Conservation (phyloP, 306 rosid species). For the Astragalus glycyphyllos region DNA sequence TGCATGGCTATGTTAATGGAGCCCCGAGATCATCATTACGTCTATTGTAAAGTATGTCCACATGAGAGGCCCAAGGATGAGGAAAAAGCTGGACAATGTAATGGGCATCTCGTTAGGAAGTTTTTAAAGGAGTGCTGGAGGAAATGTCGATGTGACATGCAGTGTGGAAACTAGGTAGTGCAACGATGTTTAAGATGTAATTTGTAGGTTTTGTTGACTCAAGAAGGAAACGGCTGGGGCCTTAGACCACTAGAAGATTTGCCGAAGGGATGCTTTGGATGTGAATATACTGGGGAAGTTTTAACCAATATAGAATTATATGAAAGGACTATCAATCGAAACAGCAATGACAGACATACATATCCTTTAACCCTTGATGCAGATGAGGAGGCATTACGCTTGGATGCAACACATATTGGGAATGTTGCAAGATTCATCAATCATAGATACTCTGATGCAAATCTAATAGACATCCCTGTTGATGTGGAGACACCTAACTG, state of each 20-base stretch:
- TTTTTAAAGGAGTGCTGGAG: conserved; percentile 97
- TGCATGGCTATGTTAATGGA: too few species aligned
- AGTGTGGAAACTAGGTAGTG: conserved; percentile 88
- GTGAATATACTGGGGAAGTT: conserved; percentile 90
- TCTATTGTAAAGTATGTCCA: conserved; percentile 82
- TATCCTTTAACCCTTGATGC: conserved; percentile 93
- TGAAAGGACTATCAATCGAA: conserved; percentile 55
- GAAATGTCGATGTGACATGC: conserved; percentile 89
- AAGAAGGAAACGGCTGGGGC: conserved; percentile 92
- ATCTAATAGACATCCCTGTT: conserved; percentile 81
- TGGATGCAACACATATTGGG: conserved; percentile 87
- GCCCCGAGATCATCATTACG: conserved; percentile 47
- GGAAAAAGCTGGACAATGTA: conserved; percentile 60
- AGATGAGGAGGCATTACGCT: conserved; percentile 90
- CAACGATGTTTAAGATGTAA: conserved; percentile 81
- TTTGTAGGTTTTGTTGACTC: conserved; percentile 73
- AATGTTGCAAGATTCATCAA: conserved; percentile 95
- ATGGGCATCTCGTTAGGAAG: conserved; percentile 76
- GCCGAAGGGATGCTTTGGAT: conserved; percentile 78
- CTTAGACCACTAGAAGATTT: conserved; percentile 73
- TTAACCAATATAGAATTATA: conserved; percentile 81
- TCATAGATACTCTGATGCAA: conserved; percentile 81
- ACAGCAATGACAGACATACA: conserved; percentile 71
- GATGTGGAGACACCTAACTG: conserved; percentile 97
- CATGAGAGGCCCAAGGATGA: conserved; percentile 66